Evolutionary conservation across 768 basidiomycete species (phyloP), one percentile per base, ranked within the genome.

Genomic region (Rossbeevera mucosa): DNA sequence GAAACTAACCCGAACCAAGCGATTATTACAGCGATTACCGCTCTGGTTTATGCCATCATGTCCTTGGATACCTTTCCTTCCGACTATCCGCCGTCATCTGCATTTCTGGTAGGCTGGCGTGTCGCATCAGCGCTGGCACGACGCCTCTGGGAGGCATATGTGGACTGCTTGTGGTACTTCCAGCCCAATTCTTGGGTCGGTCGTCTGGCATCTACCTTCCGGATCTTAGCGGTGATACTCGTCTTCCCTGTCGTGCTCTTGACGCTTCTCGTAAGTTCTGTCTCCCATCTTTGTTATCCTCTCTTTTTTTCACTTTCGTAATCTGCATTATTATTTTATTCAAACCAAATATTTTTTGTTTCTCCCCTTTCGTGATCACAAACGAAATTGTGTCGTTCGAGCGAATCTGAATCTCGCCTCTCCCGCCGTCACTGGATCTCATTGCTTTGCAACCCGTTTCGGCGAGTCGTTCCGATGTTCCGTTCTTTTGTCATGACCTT

Each of bases 101-200:
- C 52, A 47, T 47, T 78, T 16, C 54, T 45, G 30, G 25, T 46
- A 2, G 47, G 33, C 20, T 50, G 48, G 49, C 61, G 48, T 11
- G 22, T 56, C 44, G 47, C 44, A 4, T 22, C 28, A 22, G 33
- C 54, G 4, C 28, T 76, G 33, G 80, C 79, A 4, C 60, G 61
- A 25, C 64, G 71, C 6, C 58, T 86, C 30, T 88, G 85, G 85
- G 62, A 74, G 20, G 72, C 71, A 53, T 91, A 91, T 59, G 56
- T 83, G 50, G 69, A 79, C 31, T 74, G 84, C 60, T 73, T 91
- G 21, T 85, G 81, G 79, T 69, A 78, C 59, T 88, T 87, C 60
- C 64, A 79, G 43, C 73, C 79, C 3, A 71, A 75, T 36, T 90
- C 89, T 4, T 85, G 80, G 82, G 83, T 91, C 44, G 79, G 76